These are phyloP conservation scores for Phanerodontia chrysosporium DNA, from an alignment of 768 basidiomycete species.

Conservation along the genomic window DNA sequence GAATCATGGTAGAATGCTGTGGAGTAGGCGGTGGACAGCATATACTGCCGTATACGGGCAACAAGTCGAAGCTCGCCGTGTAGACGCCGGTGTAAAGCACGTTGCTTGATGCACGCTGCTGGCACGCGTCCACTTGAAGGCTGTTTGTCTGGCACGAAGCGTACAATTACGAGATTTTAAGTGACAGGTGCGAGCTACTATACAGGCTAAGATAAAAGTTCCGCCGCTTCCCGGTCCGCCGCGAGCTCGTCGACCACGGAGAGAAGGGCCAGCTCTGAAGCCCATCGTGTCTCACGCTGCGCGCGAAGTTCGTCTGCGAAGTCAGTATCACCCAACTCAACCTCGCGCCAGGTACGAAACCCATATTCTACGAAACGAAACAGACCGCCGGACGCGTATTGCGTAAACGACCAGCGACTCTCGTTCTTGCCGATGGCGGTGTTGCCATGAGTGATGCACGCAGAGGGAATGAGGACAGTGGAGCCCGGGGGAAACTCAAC, in stretches of 20 bases:
- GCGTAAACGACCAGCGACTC: slow-evolving; percentile 13
- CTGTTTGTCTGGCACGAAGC: no score
- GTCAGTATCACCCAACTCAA: background rate
- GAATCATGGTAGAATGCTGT: no score
- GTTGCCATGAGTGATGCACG: slow-evolving; percentile 12
- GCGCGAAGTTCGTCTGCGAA: background rate
- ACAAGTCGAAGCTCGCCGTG: no score
- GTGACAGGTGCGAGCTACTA: no score
- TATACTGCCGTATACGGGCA: no score
- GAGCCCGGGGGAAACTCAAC: slow-evolving; percentile 15
- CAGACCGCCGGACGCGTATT: slow-evolving; percentile 16
- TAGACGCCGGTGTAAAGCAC: no score
- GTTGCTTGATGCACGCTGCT: no score
- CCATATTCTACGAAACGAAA: slow-evolving; percentile 13
- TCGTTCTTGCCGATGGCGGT: slow-evolving; percentile 7
- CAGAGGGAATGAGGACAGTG: slow-evolving; percentile 15
- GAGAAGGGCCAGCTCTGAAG: background rate
- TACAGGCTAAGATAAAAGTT: background rate
- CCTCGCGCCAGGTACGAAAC: background rate
- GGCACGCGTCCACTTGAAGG: no score
- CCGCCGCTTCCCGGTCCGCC: background rate
- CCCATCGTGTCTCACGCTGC: background rate
- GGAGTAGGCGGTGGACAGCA: no score
- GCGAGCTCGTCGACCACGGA: background rate
- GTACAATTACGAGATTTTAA: no score